Percentiles rank a stretch among this genome's conserved stretches.
phyloP scores from a whole-genome alignment of 1,284 basidiomycete species.

The Afroboletus lepidellus region DNA sequence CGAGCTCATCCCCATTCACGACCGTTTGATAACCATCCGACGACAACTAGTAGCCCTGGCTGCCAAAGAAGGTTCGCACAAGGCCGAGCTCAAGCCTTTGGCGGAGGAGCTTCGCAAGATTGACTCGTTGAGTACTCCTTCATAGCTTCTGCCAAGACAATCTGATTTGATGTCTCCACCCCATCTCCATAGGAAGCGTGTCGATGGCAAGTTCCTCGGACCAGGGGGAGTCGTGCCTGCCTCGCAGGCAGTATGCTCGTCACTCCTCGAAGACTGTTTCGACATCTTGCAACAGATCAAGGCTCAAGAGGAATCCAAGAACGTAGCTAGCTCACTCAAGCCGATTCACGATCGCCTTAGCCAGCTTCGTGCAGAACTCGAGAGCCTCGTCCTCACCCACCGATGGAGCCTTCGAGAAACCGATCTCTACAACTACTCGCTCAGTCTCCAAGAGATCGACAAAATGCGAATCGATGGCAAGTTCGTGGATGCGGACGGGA shows the following conservation, averaged over 20 bases:
- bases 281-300: conserved; percentile 96
- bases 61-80: conserved; percentile 81
- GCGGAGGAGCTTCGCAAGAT: conserved; percentile 94
- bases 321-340: conserved; percentile 84
- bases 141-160: conserved; percentile 24
- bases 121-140: conserved; percentile 77
- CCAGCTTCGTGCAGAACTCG: conserved; percentile 84
- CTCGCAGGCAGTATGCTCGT: conserved; percentile 87
- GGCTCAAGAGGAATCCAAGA: conserved; percentile 89
- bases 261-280: conserved; percentile 94
- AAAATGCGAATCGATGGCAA: conserved; percentile 96
- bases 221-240: conserved; percentile 89
- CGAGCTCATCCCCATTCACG: conserved; percentile 88
- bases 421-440: conserved; percentile 91
- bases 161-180: not conserved
- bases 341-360: conserved; percentile 93
- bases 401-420: conserved; percentile 98
- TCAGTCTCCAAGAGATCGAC: conserved; percentile 95
- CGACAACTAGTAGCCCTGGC: conserved; percentile 89
- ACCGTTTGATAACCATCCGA: conserved; percentile 84
- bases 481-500: conserved; percentile 93
- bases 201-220: conserved; percentile 94
- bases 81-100: conserved; percentile 86
- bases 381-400: conserved; percentile 90
- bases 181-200: conserved; percentile 66